These are phyloP conservation scores for Coemansia guatemalensis DNA, from an alignment of 192 early-diverging fungal genomes.

Conservation along the genomic window DNA sequence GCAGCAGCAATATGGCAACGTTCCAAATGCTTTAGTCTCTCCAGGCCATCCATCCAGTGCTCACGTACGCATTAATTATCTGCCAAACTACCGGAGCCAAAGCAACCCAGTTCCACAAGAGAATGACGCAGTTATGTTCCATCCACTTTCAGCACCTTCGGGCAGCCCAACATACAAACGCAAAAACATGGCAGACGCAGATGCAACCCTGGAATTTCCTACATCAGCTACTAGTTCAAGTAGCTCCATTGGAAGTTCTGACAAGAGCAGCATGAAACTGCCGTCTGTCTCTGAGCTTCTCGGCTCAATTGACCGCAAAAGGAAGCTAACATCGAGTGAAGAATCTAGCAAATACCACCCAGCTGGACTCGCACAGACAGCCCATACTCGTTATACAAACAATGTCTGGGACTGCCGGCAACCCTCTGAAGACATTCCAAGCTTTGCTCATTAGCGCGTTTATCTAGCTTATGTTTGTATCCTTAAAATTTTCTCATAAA, in stretches of 20 bases:
- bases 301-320: constrained; percentile 7
- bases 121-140: background rate
- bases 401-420: background rate
- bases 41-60: background rate
- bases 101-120: background rate
- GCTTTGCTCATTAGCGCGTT: background rate
- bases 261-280: constrained; percentile 8
- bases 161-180: background rate
- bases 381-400: background rate
- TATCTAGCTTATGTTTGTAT: background rate
- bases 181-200: background rate
- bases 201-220: background rate
- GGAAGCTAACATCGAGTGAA: background rate
- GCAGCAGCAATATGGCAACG: background rate
- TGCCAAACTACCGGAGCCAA: background rate
- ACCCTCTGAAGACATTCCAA: background rate
- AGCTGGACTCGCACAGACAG: background rate
- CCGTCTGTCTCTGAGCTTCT: constrained; percentile 47
- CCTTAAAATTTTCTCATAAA: too few relatives aligned
- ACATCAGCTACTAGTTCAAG: background rate
- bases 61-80: background rate
- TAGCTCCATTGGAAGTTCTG: background rate
- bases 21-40: background rate
- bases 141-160: background rate
- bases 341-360: background rate